A percentile compares a stretch with the other conserved stretches of the same genome.
Conservation (phyloP, 2,329 filamentous ascomycete species). For the Cladosporium sp. region DNA sequence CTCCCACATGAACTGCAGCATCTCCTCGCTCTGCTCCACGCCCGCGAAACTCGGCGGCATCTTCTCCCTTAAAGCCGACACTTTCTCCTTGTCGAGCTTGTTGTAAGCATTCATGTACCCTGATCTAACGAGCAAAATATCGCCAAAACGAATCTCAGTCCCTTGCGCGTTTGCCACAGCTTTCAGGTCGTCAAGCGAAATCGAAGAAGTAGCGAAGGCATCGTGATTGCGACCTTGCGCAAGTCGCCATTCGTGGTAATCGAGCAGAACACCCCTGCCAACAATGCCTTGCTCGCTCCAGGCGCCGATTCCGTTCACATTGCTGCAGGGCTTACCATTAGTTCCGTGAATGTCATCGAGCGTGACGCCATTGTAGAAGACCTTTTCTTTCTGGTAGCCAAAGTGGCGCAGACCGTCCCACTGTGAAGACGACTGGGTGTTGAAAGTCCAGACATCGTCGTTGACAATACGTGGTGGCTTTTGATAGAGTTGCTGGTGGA, state of each 20-base stretch:
- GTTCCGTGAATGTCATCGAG: slow-evolving; percentile 38
- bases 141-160: slow-evolving; percentile 52
- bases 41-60: slow-evolving; percentile 42
- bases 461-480: slow-evolving; percentile 53
- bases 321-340: slow-evolving; percentile 30
- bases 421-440: slow-evolving; percentile 39
- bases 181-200: slow-evolving; percentile 38
- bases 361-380: slow-evolving; percentile 35
- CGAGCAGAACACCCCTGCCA: slow-evolving; percentile 52
- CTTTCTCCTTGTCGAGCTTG: slow-evolving; percentile 34
- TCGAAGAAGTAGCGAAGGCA: slow-evolving; percentile 32
- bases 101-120: slow-evolving; percentile 44
- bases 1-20: slow-evolving; percentile 41
- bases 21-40: slow-evolving; percentile 43
- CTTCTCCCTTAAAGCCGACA: slow-evolving; percentile 35
- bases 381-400: slow-evolving; percentile 44
- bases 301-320: slow-evolving; percentile 42
- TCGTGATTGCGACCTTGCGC: slow-evolving; percentile 33
- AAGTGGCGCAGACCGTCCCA: slow-evolving; percentile 21
- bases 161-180: slow-evolving; percentile 44
- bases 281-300: slow-evolving; percentile 54
- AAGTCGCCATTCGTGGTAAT: slow-evolving; percentile 48
- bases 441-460: slow-evolving; percentile 58
- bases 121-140: slow-evolving; percentile 49
- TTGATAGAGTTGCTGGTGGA: slow-evolving; percentile 51